A percentile compares a stretch with the other conserved stretches of the same genome.
Evolutionary conservation across 108 stramenopile species (phyloP).

Genomic region (Craspedostauros australis): DNA sequence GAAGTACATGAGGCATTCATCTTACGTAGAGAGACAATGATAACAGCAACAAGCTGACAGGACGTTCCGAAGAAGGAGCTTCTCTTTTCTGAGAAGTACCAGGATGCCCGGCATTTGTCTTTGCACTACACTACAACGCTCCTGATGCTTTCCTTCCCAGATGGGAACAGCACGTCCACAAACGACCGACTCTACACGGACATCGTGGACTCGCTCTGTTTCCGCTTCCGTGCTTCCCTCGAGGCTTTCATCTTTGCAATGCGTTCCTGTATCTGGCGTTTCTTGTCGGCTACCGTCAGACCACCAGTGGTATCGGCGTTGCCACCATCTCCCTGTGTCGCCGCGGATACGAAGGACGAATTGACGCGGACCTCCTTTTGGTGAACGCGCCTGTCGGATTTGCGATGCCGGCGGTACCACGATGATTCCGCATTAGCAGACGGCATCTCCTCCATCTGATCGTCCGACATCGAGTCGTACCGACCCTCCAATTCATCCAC

Average conservation of each 20-base stretch:
- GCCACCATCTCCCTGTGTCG: too few species aligned
- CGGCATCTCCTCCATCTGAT: constrained; percentile 23
- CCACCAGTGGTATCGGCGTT: not conserved
- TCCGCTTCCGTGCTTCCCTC: not conserved
- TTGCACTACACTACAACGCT: too few species aligned
- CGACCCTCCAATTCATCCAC: constrained; percentile 45
- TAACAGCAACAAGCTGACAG: too few species aligned
- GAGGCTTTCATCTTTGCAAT: constrained; percentile 9
- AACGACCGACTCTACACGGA: too few species aligned
- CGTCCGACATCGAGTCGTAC: constrained; percentile 33
- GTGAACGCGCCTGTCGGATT: constrained; percentile 18
- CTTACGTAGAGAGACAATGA: too few species aligned
- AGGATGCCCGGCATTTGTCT: too few species aligned
- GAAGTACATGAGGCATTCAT: too few species aligned
- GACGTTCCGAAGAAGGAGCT: too few species aligned
- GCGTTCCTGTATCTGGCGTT: constrained; percentile 21
- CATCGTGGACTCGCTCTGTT: constrained; percentile 1
- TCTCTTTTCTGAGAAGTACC: too few species aligned
- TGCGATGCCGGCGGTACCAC: constrained; percentile 82
- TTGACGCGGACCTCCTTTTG: constrained; percentile 6
- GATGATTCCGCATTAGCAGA: constrained; percentile 37
- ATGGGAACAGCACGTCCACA: too few species aligned
- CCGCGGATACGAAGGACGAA: too few species aligned
- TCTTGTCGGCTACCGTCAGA: constrained; percentile 10
- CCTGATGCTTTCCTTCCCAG: too few species aligned